Conservation (phyloP, 345 rosid species). For the Citrus inodora region DNA sequence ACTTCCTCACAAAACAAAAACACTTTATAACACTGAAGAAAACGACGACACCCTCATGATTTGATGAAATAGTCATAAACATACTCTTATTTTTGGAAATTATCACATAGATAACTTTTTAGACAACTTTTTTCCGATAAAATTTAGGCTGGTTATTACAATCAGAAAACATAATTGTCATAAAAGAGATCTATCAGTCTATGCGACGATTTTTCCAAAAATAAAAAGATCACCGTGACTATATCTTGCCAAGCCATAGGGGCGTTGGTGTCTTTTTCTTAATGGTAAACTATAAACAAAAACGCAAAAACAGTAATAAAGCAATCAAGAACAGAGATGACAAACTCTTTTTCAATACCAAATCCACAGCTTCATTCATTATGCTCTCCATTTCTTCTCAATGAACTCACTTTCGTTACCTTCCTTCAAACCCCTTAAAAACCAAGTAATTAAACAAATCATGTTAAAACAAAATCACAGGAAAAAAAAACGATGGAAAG, state of each 20-base stretch:
- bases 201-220: too few species aligned
- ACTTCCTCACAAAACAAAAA: conserved; percentile 19
- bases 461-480: not conserved
- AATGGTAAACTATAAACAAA: too few species aligned
- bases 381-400: conserved; percentile 28
- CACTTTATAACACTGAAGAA: not conserved
- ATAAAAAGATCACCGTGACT: too few species aligned
- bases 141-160: too few species aligned
- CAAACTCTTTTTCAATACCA: conserved; percentile 36
- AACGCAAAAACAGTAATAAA: not conserved
- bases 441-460: not conserved
- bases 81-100: too few species aligned
- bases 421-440: not conserved
- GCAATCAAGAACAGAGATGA: not conserved
- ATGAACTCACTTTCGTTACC: not conserved
- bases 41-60: not conserved
- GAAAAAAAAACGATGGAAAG: not conserved
- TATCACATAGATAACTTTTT: too few species aligned
- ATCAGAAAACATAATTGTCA: too few species aligned
- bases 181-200: too few species aligned
- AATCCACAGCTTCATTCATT: conserved; percentile 66
- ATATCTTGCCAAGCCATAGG: too few species aligned
- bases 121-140: too few species aligned
- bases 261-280: too few species aligned
- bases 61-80: too few species aligned